Evolutionary conservation across 192 early-diverging fungal genomes (phyloP).

Genomic region (Physocladia obscura): DNA sequence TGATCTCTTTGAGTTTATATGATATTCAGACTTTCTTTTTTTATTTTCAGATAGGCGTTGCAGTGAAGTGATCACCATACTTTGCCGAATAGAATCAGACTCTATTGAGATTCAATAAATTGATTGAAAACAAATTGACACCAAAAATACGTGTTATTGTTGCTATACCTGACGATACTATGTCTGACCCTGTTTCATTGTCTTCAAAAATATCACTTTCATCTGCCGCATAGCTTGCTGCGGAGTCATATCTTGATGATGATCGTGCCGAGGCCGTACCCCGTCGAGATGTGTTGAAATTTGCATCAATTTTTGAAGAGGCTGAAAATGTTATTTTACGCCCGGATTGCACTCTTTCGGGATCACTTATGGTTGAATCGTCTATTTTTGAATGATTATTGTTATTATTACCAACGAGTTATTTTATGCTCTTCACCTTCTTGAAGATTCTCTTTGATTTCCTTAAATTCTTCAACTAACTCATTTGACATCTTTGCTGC

Average conservation of each 20-base stretch:
- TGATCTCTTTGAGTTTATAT: not conserved
- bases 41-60: constrained; percentile 31
- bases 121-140: not conserved
- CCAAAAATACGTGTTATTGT: not conserved
- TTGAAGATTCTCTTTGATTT: not conserved
- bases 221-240: not conserved
- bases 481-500: not conserved
- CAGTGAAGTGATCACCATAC: constrained; percentile 35
- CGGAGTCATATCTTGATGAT: too few relatives aligned
- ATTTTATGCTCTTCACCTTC: not conserved
- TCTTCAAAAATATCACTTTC: not conserved
- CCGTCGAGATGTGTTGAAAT: too few relatives aligned
- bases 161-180: not conserved
- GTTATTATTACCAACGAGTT: not conserved
- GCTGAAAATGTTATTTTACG: too few relatives aligned
- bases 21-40: constrained; percentile 14
- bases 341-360: too few relatives aligned
- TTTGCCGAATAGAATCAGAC: constrained; percentile 9
- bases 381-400: not conserved
- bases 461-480: not conserved
- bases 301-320: too few relatives aligned
- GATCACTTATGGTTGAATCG: not conserved
- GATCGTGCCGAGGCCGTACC: too few relatives aligned
- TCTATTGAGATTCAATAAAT: not conserved
- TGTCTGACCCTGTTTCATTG: not conserved